Evolutionary conservation across 805 yeast species (phyloP).

Genomic region (Lipomyces yamanashiensis): DNA sequence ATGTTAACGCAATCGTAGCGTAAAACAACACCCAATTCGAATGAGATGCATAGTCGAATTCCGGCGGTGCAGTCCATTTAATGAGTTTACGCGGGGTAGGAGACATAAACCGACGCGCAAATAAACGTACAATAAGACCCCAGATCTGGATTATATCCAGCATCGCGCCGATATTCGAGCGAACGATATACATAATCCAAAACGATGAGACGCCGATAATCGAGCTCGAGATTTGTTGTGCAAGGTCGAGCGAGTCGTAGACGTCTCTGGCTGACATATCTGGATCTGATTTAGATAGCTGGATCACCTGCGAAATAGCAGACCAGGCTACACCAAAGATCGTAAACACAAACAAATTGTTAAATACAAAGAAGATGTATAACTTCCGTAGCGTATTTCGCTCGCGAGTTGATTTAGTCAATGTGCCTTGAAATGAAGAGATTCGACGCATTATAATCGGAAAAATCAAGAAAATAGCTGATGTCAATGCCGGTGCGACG

Average conservation of each 20-base stretch:
- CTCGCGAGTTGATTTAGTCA: constrained; percentile 48
- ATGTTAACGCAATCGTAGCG: constrained; percentile 46
- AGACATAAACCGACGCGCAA: constrained; percentile 38
- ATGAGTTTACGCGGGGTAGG: constrained; percentile 45
- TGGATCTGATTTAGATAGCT: constrained; percentile 26
- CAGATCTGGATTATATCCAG: constrained; percentile 44
- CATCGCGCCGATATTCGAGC: constrained; percentile 43
- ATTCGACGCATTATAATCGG: constrained; percentile 47
- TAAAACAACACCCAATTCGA: constrained; percentile 45
- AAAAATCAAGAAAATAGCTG: constrained; percentile 44
- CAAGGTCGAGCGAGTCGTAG: constrained; percentile 41
- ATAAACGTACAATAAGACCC: constrained; percentile 38
- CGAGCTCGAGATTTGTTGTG: constrained; percentile 45
- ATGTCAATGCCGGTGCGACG: constrained; percentile 46
- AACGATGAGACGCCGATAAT: constrained; percentile 48
- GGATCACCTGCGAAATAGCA: constrained; percentile 43
- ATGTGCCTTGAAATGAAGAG: constrained; percentile 47
- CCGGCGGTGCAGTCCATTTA: constrained; percentile 44
- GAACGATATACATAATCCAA: constrained; percentile 49
- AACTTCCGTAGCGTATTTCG: constrained; percentile 47
- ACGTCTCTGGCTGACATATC: constrained; percentile 40
- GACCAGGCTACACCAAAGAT: constrained; percentile 49
- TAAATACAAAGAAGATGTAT: constrained; percentile 47
- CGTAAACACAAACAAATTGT: constrained; percentile 47
- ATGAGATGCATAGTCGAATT: constrained; percentile 44